phyloP scores from a whole-genome alignment of 345 rosid genomes.

The Reutealis trisperma region DNA sequence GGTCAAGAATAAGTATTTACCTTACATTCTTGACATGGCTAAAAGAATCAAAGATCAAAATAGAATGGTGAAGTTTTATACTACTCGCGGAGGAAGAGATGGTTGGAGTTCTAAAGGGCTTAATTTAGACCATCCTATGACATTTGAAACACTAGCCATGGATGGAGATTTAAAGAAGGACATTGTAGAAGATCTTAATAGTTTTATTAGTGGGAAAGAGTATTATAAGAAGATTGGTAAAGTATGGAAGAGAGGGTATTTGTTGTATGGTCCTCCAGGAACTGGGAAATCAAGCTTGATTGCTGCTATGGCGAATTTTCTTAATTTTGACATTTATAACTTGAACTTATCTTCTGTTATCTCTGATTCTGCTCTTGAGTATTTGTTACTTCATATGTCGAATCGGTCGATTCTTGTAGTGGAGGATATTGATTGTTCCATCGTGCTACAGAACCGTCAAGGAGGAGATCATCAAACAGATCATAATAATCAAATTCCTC shows the following conservation, averaged over 20 bases:
- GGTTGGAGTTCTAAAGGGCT: conserved; percentile 32
- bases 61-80: conserved; percentile 32
- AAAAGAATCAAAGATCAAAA: conserved; percentile 33
- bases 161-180: conserved; percentile 36
- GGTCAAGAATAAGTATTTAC: conserved; percentile 36
- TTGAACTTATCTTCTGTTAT: conserved; percentile 33
- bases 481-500: neutral
- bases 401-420: conserved; percentile 48
- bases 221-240: conserved; percentile 38
- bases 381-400: conserved; percentile 39
- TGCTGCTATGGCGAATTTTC: conserved; percentile 47
- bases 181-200: conserved; percentile 36
- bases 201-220: conserved; percentile 29
- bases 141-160: conserved; percentile 42
- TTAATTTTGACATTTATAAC: conserved; percentile 42
- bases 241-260: conserved; percentile 40
- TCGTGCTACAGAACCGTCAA: conserved; percentile 37
- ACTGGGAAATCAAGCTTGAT: conserved; percentile 49
- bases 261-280: conserved; percentile 44
- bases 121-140: conserved; percentile 47
- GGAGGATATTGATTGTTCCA: conserved; percentile 52
- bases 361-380: conserved; percentile 35
- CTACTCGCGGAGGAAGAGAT: conserved; percentile 22
- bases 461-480: neutral
- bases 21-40: conserved; percentile 37